These are phyloP conservation scores for Sordariomycetes sp. DNA, from an alignment of 2,329 filamentous ascomycete genomes.

Conservation along the genomic window DNA sequence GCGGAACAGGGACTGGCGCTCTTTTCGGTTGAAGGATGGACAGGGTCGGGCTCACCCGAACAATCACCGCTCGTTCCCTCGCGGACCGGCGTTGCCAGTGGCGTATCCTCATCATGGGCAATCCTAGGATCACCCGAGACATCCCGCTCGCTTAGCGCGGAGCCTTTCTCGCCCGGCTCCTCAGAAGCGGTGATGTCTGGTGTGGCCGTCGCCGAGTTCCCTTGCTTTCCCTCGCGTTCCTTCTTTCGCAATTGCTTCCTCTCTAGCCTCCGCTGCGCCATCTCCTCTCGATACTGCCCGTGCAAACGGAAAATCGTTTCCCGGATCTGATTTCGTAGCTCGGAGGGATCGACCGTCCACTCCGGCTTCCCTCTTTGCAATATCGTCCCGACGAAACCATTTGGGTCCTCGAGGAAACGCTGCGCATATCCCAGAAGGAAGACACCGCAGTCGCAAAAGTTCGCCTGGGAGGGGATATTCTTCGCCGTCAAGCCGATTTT, in stretches of 20 bases:
- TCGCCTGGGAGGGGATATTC: slow-evolving; percentile 65
- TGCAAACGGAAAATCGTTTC: slow-evolving; percentile 52
- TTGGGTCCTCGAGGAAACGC: slow-evolving; percentile 65
- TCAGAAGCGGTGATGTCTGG: background rate
- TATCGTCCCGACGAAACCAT: slow-evolving; percentile 53
- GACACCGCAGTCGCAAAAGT: slow-evolving; percentile 81
- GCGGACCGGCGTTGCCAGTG: background rate
- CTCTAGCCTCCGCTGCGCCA: slow-evolving; percentile 18
- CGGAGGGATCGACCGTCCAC: slow-evolving; percentile 41
- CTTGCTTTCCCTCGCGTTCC: slow-evolving; percentile 13
- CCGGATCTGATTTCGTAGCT: slow-evolving; percentile 54
- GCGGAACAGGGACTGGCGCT: background rate
- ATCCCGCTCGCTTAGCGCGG: background rate
- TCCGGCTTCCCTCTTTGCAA: slow-evolving; percentile 40
- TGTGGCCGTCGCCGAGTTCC: slow-evolving; percentile 5
- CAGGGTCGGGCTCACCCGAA: background rate
- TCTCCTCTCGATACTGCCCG: slow-evolving; percentile 13
- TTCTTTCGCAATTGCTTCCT: slow-evolving; percentile 21
- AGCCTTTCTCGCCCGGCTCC: background rate
- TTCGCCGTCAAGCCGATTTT: slow-evolving; percentile 51
- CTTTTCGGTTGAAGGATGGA: background rate
- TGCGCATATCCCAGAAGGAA: slow-evolving; percentile 77
- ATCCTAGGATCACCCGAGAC: background rate
- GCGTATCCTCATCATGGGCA: background rate
- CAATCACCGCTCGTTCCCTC: background rate